Evolutionary conservation across 441 rosid species (phyloP).

Genomic region (Melastoma candidum): DNA sequence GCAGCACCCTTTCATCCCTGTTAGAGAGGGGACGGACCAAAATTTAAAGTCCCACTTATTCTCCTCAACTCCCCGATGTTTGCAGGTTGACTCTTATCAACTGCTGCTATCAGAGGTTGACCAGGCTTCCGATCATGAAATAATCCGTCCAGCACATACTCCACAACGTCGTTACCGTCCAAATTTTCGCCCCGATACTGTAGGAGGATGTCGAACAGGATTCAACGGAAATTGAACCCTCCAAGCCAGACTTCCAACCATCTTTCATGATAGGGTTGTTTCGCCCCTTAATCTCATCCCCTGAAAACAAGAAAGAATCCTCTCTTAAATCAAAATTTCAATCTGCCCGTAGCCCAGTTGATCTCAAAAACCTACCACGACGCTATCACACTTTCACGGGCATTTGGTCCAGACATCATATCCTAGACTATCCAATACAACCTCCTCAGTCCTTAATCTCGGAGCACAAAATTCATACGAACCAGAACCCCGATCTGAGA

Average conservation of each 20-base stretch:
- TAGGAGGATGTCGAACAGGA: constrained; percentile 11
- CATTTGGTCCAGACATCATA: constrained; percentile 32
- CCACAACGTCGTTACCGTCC: constrained; percentile 25
- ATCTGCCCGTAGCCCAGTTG: constrained; percentile 25
- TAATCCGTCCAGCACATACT: constrained; percentile 19
- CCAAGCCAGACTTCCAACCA: constrained; percentile 1
- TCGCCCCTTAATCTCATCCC: constrained; percentile 12
- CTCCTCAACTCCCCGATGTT: constrained; percentile 34
- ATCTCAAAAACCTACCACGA: constrained; percentile 27
- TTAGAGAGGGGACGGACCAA: constrained; percentile 14
- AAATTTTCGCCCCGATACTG: constrained; percentile 9
- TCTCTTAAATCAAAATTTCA: constrained; percentile 12
- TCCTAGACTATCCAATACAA: constrained; percentile 13
- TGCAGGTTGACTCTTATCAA: constrained; percentile 23
- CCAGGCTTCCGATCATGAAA: constrained; percentile 18
- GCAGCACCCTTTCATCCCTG: not conserved
- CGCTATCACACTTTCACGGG: constrained; percentile 38
- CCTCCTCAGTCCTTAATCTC: constrained; percentile 11
- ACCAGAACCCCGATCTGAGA: constrained; percentile 29
- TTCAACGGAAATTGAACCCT: no score
- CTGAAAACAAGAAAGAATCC: constrained; percentile 11
- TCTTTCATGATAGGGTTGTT: constrained; percentile 12
- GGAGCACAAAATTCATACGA: constrained; percentile 23
- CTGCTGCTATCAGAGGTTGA: constrained; percentile 12
- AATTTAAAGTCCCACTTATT: constrained; percentile 20